Evolutionary conservation across 805 yeast genomes (phyloP), one percentile per base, ranked within the genome.

Genomic region (Schwanniomyces polymorphus): DNA sequence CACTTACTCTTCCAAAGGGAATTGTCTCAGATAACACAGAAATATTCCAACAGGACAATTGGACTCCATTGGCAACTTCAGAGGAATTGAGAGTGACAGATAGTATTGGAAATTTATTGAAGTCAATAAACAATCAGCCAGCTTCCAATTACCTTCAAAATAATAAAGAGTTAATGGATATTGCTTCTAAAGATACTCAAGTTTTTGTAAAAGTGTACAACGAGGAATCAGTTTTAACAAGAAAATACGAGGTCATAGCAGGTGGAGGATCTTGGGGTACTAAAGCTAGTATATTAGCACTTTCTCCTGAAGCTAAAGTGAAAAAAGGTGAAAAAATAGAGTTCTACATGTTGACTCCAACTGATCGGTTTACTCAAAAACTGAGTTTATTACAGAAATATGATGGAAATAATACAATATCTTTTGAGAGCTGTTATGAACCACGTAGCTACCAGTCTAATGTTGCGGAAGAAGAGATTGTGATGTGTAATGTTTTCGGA

Each of bases 221-320:
- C 23, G 49, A 38, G 16, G 49, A 46, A 6, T 43, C 31, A 18
- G 42, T 21, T 12, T 34, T 21, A 0, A 56, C 63, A 4, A 56
- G 60, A 44, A 67, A 74, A 45, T 78, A 67, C 59, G 78, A 79
- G 56, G 82, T 85, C 17, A 72, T 82, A 29, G 91, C 88, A 5
- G 91, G 91, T 4, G 91, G 91, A 2, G 86, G 89, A 2, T 83
- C 85, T 2, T 85, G 90, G 90, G 88, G 89, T 1, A 80, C 83
- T 26, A 79, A 85, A 46, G 82, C 86, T 2, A 79, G 79, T 28
- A 79, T 82, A 59, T 69, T 85, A n/a, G 91, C 82, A 1, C 59
- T 85, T 10, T 85, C 85, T 26, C 84, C 88, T 1, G 76, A 75
- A 2, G 84, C 84, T 1, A 57, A 66, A 18, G 55, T 76, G 5